phyloP scores from a whole-genome alignment of 129 eudicot species.

The Chrysanthemum lavandulifolium region DNA sequence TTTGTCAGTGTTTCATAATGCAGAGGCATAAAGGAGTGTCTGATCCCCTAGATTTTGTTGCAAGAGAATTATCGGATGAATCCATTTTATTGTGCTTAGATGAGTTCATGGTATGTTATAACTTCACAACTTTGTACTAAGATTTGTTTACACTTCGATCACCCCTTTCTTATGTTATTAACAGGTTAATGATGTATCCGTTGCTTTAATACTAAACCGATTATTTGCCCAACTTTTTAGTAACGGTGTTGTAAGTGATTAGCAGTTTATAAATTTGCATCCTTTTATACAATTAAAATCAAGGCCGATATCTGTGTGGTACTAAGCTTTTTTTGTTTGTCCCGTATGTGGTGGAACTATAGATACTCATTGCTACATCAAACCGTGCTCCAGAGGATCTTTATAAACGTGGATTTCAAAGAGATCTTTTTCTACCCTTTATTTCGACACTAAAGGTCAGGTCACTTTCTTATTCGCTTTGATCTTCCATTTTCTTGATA shows the following conservation, averaged over 20 bases:
- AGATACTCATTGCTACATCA: conserved; percentile 96
- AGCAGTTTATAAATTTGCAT: background rate
- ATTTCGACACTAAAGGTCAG: conserved; percentile 83
- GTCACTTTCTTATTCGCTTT: background rate
- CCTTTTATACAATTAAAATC: background rate
- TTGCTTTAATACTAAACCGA: conserved; percentile 85
- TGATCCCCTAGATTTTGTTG: conserved; percentile 97
- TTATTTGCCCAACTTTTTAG: conserved; percentile 73
- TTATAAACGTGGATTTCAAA: conserved; percentile 90
- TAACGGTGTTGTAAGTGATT: conserved; percentile 73
- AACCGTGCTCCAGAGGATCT: conserved; percentile 96
- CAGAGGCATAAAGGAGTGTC: conserved; percentile 92
- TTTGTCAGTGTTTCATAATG: conserved; percentile 17
- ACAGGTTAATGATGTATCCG: conserved; percentile 96
- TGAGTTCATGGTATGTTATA: conserved; percentile 78
- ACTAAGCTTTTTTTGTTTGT: background rate
- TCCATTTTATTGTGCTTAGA: conserved; percentile 87
- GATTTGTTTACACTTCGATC: background rate
- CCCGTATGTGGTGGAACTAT: conserved; percentile 32
- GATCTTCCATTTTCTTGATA: no score
- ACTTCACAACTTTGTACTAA: background rate
- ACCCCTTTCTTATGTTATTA: conserved; percentile 1
- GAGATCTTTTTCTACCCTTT: conserved; percentile 96
- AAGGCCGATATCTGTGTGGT: background rate
- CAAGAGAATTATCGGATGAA: conserved; percentile 88